phyloP scores from a whole-genome alignment of 805 yeast species.

The Saccharomycopsis sp. region DNA sequence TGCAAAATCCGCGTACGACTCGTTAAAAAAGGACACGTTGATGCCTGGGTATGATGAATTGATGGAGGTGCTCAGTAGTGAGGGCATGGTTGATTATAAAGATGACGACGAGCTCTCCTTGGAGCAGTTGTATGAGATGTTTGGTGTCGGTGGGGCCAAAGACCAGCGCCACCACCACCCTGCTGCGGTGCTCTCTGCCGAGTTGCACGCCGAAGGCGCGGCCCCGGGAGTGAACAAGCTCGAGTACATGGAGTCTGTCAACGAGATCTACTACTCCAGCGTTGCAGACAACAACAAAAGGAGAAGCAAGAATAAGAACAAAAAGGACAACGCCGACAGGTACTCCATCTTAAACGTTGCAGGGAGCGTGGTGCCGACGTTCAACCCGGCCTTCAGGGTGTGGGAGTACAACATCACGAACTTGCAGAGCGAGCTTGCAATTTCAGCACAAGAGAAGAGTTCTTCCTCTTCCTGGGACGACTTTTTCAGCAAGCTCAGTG shows the following conservation, averaged over 20 bases:
- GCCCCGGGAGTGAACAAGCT: conserved; percentile 55
- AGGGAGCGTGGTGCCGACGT: conserved; percentile 75
- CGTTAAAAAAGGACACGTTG: conserved; percentile 21
- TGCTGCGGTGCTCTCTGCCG: conserved; percentile 30
- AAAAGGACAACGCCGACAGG: conserved; percentile 27
- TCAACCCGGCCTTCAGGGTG: conserved; percentile 71
- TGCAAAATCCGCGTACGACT: conserved; percentile 55
- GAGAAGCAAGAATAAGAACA: conserved; percentile 23
- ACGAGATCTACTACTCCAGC: conserved; percentile 32
- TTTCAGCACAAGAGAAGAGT: conserved; percentile 1
- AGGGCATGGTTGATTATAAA: conserved; percentile 4
- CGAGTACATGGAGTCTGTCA: conserved; percentile 46
- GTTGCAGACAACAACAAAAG: conserved; percentile 11
- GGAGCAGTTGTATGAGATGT: conserved; percentile 23
- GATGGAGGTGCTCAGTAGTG: conserved; percentile 23
- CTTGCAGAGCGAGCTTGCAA: conserved; percentile 24
- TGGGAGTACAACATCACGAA: conserved; percentile 79
- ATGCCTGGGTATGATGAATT: conserved; percentile 26
- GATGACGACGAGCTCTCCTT: conserved; percentile 20
- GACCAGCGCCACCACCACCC: too few species aligned
- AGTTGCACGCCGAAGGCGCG: conserved; percentile 44
- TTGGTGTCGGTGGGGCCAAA: conserved; percentile 23
- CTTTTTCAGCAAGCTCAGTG: conserved; percentile 44
- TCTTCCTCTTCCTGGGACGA: conserved; percentile 46
- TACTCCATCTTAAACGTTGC: conserved; percentile 63